Evolutionary conservation across 1,284 basidiomycete genomes (phyloP).

Genomic region (Paramarasmius palmivorus): DNA sequence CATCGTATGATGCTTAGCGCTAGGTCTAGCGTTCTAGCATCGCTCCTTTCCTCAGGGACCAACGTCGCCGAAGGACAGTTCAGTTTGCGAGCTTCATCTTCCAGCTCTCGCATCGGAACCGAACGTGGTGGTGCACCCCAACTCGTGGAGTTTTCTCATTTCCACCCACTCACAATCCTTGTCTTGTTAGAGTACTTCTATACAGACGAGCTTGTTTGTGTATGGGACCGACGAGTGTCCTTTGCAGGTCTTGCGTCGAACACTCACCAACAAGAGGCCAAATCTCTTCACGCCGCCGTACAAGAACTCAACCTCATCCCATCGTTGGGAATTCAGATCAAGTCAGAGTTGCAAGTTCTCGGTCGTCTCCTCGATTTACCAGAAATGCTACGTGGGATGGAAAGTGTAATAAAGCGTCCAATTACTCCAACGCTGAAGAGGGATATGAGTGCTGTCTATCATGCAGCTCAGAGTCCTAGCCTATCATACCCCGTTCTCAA

Average conservation of each 20-base stretch:
- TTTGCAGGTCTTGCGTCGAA: conserved; percentile 39
- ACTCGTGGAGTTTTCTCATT: conserved; percentile 46
- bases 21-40: conserved; percentile 53
- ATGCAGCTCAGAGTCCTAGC: conserved; percentile 5
- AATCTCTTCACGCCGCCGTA: conserved; percentile 17
- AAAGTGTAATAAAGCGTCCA: conserved; percentile 49
- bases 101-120: conserved; percentile 1
- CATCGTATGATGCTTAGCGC: conserved; percentile 70
- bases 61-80: background rate
- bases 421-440: conserved; percentile 45
- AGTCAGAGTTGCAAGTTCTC: conserved; percentile 59
- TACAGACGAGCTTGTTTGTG: conserved; percentile 77
- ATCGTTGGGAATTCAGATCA: conserved; percentile 42
- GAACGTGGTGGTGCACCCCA: conserved; percentile 17
- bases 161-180: conserved; percentile 68
- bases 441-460: conserved; percentile 40
- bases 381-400: conserved; percentile 53
- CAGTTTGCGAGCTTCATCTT: conserved; percentile 26
- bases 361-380: conserved; percentile 58
- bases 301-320: conserved; percentile 41
- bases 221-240: conserved; percentile 83
- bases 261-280: conserved; percentile 12
- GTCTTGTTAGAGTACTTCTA: conserved; percentile 88
- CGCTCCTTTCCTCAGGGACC: conserved; percentile 39
- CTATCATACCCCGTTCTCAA: conserved; percentile 32